A percentile compares a stretch with the other conserved stretches of the same genome.
Evolutionary conservation across 306 rosid genomes (phyloP).

Genomic region (Chamaecrista fasciculata): DNA sequence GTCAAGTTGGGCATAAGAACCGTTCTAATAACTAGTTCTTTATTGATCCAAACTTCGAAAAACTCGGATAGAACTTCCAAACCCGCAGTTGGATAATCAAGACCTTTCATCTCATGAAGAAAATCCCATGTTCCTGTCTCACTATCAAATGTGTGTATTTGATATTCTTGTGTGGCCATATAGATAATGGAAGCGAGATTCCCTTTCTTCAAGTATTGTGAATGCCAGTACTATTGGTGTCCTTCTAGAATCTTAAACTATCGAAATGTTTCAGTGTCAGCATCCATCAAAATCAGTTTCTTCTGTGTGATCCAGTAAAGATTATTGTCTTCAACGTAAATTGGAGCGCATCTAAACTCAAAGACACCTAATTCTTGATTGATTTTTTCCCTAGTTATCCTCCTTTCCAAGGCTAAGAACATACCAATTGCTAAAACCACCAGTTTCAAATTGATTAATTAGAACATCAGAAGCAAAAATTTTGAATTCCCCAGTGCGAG

Average conservation of each 20-base stretch:
- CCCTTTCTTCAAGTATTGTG: slow-evolving; percentile 17
- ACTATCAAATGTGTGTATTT: background rate
- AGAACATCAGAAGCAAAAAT: slow-evolving; percentile 22
- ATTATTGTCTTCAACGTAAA: slow-evolving; percentile 20
- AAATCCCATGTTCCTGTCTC: no score
- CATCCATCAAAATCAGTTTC: slow-evolving; percentile 11
- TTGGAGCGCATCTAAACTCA: slow-evolving; percentile 11
- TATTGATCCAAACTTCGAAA: slow-evolving; percentile 12
- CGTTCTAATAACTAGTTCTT: no score
- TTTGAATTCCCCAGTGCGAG: no score
- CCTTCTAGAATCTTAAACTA: background rate
- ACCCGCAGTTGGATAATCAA: background rate
- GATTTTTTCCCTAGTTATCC: background rate
- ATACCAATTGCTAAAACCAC: slow-evolving; percentile 15
- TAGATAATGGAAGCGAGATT: slow-evolving; percentile 4
- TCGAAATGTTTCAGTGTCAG: slow-evolving; percentile 14
- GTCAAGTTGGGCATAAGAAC: no score
- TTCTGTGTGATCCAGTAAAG: slow-evolving; percentile 20
- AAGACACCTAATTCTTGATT: background rate
- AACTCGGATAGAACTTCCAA: background rate
- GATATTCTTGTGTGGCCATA: background rate
- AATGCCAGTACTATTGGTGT: background rate
- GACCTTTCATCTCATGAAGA: slow-evolving; percentile 17
- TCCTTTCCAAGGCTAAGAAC: slow-evolving; percentile 23
- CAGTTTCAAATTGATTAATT: slow-evolving; percentile 1